A percentile compares a stretch with the other conserved stretches of the same genome.
phyloP scores from a whole-genome alignment of 495 filamentous ascomycete species.

The Neurospora hispaniola region DNA sequence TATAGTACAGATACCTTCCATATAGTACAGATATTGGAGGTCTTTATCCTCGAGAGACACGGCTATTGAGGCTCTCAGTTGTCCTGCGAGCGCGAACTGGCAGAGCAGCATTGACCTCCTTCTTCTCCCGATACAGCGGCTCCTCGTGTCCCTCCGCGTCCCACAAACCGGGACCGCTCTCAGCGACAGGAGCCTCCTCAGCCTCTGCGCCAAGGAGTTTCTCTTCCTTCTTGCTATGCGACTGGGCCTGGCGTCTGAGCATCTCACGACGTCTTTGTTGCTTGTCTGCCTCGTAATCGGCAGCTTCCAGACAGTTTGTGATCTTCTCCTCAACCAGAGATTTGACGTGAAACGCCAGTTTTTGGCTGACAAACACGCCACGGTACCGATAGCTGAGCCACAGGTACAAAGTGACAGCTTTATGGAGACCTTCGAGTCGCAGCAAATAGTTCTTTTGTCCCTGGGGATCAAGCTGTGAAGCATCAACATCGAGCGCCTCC shows the following conservation, averaged over 20 bases:
- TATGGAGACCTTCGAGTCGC: constrained; percentile 67
- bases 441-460: constrained; percentile 41
- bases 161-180: constrained; percentile 14
- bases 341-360: constrained; percentile 73
- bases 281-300: constrained; percentile 13
- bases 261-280: constrained; percentile 7
- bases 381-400: constrained; percentile 71
- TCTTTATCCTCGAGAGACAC: neutral
- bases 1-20: neutral
- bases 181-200: neutral
- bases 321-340: constrained; percentile 68
- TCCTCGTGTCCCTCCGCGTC: constrained; percentile 24
- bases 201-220: constrained; percentile 9
- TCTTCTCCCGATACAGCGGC: constrained; percentile 12
- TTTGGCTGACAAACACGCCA: constrained; percentile 69
- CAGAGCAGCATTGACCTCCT: constrained; percentile 1
- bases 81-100: neutral
- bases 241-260: constrained; percentile 14
- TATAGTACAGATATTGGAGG: neutral
- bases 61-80: neutral
- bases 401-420: constrained; percentile 68
- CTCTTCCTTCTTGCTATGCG: constrained; percentile 5
- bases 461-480: constrained; percentile 27
- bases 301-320: constrained; percentile 45
- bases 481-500: constrained; percentile 49